A percentile compares a stretch with the other conserved stretches of the same genome.
phyloP scores from a whole-genome alignment of 352 stramenopile species.

The Phytophthora citrophthora region DNA sequence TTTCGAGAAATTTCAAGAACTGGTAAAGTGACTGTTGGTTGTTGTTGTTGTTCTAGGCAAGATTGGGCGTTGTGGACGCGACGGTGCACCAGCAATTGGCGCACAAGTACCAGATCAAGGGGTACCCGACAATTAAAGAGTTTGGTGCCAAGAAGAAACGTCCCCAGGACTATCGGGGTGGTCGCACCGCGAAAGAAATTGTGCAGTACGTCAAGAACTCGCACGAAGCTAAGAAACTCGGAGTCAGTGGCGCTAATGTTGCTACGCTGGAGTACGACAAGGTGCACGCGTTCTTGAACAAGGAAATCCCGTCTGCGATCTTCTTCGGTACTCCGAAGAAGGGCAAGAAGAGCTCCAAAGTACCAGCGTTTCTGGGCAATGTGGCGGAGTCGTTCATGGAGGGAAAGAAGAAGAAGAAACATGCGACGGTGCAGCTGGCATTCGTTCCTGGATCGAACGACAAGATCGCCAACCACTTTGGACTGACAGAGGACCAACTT shows the following conservation, averaged over 20 bases:
- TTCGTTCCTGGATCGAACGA: constrained; percentile 69
- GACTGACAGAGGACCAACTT: constrained; percentile 54
- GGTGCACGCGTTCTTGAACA: constrained; percentile 65
- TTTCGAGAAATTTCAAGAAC: constrained; percentile 8
- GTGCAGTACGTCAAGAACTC: constrained; percentile 79
- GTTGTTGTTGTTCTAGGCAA: constrained; percentile 47
- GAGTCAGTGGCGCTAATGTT: constrained; percentile 56
- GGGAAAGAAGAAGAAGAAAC: constrained; percentile 72
- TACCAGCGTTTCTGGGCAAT: constrained; percentile 60
- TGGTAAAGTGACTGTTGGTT: background rate
- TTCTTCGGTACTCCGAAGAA: constrained; percentile 72
- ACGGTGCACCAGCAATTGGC: constrained; percentile 66
- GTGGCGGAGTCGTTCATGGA: constrained; percentile 66
- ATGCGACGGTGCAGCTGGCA: constrained; percentile 50
- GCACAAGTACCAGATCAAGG: constrained; percentile 80
- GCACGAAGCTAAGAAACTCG: constrained; percentile 70
- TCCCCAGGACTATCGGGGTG: constrained; percentile 72
- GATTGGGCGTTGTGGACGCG: constrained; percentile 71
- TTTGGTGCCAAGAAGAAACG: constrained; percentile 87
- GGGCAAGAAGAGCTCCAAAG: constrained; percentile 53
- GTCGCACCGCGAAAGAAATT: constrained; percentile 66
- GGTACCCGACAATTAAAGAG: constrained; percentile 87
- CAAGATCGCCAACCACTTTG: constrained; percentile 76
- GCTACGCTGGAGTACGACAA: constrained; percentile 54
- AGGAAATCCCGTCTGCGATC: constrained; percentile 62